Conservation (phyloP, 2,329 filamentous ascomycete genomes). For the Fusarium sp. region DNA sequence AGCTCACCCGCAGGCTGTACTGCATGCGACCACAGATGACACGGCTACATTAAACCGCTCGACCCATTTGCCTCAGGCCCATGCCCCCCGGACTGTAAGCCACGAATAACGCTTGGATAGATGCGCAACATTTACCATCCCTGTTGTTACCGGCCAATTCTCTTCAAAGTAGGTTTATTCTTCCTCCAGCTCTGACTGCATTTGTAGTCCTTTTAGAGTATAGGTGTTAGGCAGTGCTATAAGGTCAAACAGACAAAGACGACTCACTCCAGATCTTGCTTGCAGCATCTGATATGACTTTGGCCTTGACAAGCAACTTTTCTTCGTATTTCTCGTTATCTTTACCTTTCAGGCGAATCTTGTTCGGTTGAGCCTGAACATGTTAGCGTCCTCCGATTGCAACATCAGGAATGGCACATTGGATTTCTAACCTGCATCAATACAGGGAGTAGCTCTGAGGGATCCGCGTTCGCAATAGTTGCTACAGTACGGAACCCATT, state of each 20-base stretch:
- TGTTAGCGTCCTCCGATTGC: neutral
- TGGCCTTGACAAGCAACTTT: constrained; percentile 77
- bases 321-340: constrained; percentile 73
- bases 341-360: constrained; percentile 67
- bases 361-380: constrained; percentile 75
- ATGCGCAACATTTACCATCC: neutral
- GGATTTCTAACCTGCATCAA: constrained; percentile 72
- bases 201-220: constrained; percentile 60
- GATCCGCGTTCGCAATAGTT: constrained; percentile 77
- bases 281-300: constrained; percentile 77
- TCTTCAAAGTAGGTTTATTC: constrained; percentile 51
- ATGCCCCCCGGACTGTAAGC: neutral
- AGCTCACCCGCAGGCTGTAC: constrained; percentile 11
- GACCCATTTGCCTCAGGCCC: constrained; percentile 31
- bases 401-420: neutral
- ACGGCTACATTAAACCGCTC: constrained; percentile 15
- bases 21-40: constrained; percentile 25
- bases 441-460: constrained; percentile 78
- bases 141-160: neutral
- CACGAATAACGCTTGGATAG: neutral
- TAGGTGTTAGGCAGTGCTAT: constrained; percentile 29
- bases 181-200: constrained; percentile 65
- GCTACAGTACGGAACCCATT: constrained; percentile 80
- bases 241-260: neutral
- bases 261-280: constrained; percentile 77